These are phyloP conservation scores for Cladosporium sp. DNA, from an alignment of 2,329 filamentous ascomycete species.

Conservation along the genomic window DNA sequence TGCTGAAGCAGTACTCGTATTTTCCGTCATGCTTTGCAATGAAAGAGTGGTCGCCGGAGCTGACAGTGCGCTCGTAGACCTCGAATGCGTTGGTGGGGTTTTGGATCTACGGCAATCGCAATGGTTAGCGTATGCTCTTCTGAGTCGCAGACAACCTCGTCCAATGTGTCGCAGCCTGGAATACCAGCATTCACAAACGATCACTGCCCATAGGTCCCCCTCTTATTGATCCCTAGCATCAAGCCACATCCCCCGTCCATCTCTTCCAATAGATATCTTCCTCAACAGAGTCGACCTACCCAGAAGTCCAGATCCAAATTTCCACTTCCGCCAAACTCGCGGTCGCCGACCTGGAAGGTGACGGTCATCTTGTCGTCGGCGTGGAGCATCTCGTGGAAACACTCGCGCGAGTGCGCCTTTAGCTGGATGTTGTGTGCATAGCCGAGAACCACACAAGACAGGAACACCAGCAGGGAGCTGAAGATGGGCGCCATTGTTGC, in stretches of 20 bases:
- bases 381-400: slow-evolving; percentile 92
- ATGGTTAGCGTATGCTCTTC: slow-evolving; percentile 11
- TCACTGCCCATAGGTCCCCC: not conserved
- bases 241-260: not conserved
- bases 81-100: slow-evolving; percentile 73
- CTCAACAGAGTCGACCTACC: slow-evolving; percentile 54
- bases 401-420: slow-evolving; percentile 87
- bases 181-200: too few species aligned
- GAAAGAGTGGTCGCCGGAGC: slow-evolving; percentile 91
- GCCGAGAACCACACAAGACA: slow-evolving; percentile 58
- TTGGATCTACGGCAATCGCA: slow-evolving; percentile 55
- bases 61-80: slow-evolving; percentile 72
- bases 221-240: not conserved
- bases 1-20: slow-evolving; percentile 97
- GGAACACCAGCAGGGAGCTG: slow-evolving; percentile 40
- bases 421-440: slow-evolving; percentile 94
- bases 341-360: slow-evolving; percentile 94
- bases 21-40: slow-evolving; percentile 78
- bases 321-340: slow-evolving; percentile 89
- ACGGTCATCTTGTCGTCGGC: slow-evolving; percentile 97
- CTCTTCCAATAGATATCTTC: not conserved
- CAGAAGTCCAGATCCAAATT: slow-evolving; percentile 98
- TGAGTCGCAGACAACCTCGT: not conserved
- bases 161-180: too few species aligned
- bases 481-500: slow-evolving; percentile 31